Evolutionary conservation across 1,284 basidiomycete genomes (phyloP).

Genomic region (Ustilago lituana): DNA sequence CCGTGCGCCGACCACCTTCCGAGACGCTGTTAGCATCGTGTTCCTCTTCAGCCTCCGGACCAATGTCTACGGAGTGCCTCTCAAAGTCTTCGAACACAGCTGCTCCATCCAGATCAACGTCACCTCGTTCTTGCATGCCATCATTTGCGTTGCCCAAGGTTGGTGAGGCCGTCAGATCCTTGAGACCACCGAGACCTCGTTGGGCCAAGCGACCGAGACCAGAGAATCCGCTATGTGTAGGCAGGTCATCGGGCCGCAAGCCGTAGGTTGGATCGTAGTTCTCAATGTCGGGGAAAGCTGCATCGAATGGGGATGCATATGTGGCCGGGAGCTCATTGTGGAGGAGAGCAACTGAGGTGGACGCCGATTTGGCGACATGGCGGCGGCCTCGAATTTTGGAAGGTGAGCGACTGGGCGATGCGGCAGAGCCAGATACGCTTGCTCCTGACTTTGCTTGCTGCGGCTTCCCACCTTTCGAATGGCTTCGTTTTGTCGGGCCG

Average conservation of each 20-base stretch:
- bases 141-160: not conserved
- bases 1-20: conserved; percentile 9
- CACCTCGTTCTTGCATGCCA: not conserved
- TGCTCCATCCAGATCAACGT: conserved; percentile 33
- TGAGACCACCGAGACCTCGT: conserved; percentile 41
- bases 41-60: conserved; percentile 27
- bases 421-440: conserved; percentile 16
- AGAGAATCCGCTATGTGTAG: conserved; percentile 74
- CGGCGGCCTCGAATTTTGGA: conserved; percentile 24
- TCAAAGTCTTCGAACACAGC: conserved; percentile 31
- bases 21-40: conserved; percentile 8
- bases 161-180: conserved; percentile 31
- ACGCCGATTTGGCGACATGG: conserved; percentile 36
- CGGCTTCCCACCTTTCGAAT: conserved; percentile 16
- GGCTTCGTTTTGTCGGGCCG: conserved; percentile 17
- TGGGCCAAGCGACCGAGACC: conserved; percentile 70
- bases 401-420: conserved; percentile 24
- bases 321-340: conserved; percentile 19
- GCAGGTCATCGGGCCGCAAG: conserved; percentile 75
- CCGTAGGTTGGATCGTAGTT: conserved; percentile 96
- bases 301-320: conserved; percentile 37
- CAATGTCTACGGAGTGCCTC: conserved; percentile 21
- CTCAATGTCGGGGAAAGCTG: conserved; percentile 72
- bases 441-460: conserved; percentile 5
- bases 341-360: conserved; percentile 33